Evolutionary conservation across 345 rosid species (phyloP), one percentile per base, ranked within the genome.

Genomic region (Kernera saxatilis): DNA sequence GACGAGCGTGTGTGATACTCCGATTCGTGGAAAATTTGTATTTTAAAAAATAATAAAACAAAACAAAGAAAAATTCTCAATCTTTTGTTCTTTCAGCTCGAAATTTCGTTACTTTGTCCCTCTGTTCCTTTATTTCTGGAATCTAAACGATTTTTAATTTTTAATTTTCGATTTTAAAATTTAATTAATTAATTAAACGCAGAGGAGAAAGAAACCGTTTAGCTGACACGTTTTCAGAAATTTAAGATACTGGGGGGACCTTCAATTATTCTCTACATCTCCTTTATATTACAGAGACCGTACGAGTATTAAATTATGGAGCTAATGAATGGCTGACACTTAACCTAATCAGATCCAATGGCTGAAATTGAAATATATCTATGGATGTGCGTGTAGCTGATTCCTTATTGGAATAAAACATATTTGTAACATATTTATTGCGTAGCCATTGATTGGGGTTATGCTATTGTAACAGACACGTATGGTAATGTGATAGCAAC

Each of bases 91-190:
- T 32, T 62, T 43, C 33, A 30, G 55, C 69, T 39, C 51, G 18
- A 40, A 40, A 41, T 51, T 51, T 67, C 63, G 27, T 59, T 39
- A 49, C 39, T 60, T 51, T 35, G 67, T 74, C 40, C 59, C 75
- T 71, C 78, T 61, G 70, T 75, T 75, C 78, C 78, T 53, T 69
- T 69, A 75, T 33, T 75, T 53, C 26, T 51, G 78, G 64, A 75
- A 69, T 40, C 54, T 39, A 48, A 44, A 60, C 63, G 43, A 68
- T 60, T 67, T 9, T 56, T 55, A 6, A 36, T 19, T 29, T 48
- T 64, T 67, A 44, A 52, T 59, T 19, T n/a, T n/a, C n/a, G n/a
- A n/a, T n/a, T n/a, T n/a, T n/a, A n/a, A n/a, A n/a, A n/a, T n/a
- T n/a, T n/a, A n/a, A 15, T 25, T 29, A 46, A 70, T 64, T 67